Evolutionary conservation across 768 basidiomycete genomes (phyloP), one percentile per base, ranked within the genome.

Genomic region (Cantharellus anzutake): DNA sequence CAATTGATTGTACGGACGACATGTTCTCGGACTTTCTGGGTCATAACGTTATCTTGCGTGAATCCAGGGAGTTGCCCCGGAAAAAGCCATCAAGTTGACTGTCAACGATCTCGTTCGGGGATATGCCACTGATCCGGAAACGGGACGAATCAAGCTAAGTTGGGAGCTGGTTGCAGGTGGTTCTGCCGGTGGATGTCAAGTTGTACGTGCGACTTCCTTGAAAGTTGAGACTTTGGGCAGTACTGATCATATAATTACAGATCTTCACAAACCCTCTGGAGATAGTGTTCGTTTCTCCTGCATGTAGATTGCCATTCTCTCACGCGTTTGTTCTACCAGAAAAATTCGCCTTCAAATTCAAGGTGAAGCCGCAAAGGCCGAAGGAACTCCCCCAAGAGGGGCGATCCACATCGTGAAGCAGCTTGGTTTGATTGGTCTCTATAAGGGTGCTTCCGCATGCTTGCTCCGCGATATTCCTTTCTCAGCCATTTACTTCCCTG

Each of bases 51-150:
- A 37, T 61, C 37, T 11, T 42, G 29, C 16, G 38, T 11, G 34
- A 29, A 2, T n/a, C 5, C 63, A 93, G 90, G 91, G 91, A 62
- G 89, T 96, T 56, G 91, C 91, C 41, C 91, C 91, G 5, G 91
- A 96, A 71, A 96, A 96, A 74, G 96, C 96, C 5, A 96, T 99
- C 71, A 99, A 99, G 70, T 72, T 99, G 62, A 96, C 96, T 2
- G 85, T 99, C 55, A 98, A 97, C 72, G 94, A 96, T 68, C 72
- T 94, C 59, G 76, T 99, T 34, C 82, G 96, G 41, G 75, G 79
- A 35, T 78, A 80, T 57, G 82, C 83, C 5, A 94, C 81, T 72
- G 92, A 99, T 71, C 89, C 92, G 34, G 91, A 94, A 70, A 99
- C 96, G 5, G 96, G 96, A 7, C 79, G 90, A 59, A 99, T 99